Evolutionary conservation across 257 asterid genomes (phyloP).

Genomic region (Solanum tarapatanum): DNA sequence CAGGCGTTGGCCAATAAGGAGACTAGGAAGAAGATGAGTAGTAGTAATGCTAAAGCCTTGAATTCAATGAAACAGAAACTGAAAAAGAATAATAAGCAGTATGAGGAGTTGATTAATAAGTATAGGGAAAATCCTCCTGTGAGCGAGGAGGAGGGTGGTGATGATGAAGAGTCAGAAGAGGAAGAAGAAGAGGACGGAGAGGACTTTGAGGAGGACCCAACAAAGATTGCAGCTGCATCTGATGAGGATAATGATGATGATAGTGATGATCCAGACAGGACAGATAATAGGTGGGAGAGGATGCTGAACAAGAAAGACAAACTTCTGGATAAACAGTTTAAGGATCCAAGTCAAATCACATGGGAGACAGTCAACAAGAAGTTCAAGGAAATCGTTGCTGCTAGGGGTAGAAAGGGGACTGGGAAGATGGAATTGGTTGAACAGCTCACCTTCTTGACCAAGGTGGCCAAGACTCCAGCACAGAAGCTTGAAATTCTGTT

Average conservation of each 20-base stretch:
- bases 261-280: conserved; percentile 12
- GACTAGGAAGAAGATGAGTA: conserved; percentile 96
- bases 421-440: conserved; percentile 86
- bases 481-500: conserved; percentile 92
- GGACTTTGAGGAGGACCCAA: conserved; percentile 36
- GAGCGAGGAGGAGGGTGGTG: conserved; percentile 57
- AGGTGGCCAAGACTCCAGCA: conserved; percentile 94
- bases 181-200: conserved; percentile 50
- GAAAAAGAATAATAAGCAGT: conserved; percentile 75
- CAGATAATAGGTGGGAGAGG: conserved; percentile 54
- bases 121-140: conserved; percentile 89
- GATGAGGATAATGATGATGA: conserved; percentile 48
- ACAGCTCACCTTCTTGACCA: conserved; percentile 86
- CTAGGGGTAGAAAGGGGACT: conserved; percentile 90
- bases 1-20: conserved; percentile 84
- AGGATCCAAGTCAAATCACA: conserved; percentile 79
- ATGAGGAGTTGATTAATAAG: conserved; percentile 66
- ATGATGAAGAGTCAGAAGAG: conserved; percentile 55
- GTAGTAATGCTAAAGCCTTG: conserved; percentile 87
- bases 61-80: conserved; percentile 91
- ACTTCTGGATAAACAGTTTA: conserved; percentile 81
- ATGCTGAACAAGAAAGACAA: conserved; percentile 85
- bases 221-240: conserved; percentile 12
- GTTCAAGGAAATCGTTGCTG: conserved; percentile 83
- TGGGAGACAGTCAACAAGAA: conserved; percentile 93